Conservation (phyloP, 2,329 filamentous ascomycete genomes). For the Ophiostoma piceae region DNA sequence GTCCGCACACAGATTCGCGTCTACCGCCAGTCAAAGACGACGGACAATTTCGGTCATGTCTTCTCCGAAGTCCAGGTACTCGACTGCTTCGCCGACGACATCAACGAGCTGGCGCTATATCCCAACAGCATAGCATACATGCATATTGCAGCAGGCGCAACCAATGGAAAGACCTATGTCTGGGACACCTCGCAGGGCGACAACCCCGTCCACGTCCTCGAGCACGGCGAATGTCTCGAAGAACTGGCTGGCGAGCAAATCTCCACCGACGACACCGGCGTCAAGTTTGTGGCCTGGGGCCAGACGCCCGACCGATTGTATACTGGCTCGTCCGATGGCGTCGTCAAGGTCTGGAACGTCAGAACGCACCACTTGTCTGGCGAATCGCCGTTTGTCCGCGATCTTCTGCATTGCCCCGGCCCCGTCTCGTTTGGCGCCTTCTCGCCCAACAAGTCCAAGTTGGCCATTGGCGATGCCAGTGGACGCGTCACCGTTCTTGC, state of each 20-base stretch:
- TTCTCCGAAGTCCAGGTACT: slow-evolving; percentile 49
- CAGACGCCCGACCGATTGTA: slow-evolving; percentile 53
- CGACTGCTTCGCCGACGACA: slow-evolving; percentile 55
- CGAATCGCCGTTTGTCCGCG: slow-evolving; percentile 44
- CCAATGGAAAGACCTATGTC: slow-evolving; percentile 56
- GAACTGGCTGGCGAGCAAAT: slow-evolving; percentile 26
- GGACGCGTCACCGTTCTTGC: slow-evolving; percentile 55
- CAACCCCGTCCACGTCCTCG: slow-evolving; percentile 50
- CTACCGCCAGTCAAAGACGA: slow-evolving; percentile 38
- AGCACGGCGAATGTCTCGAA: slow-evolving; percentile 44
- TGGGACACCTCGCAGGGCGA: slow-evolving; percentile 58
- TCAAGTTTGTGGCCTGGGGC: slow-evolving; percentile 61
- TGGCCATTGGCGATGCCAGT: slow-evolving; percentile 57
- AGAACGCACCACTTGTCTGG: slow-evolving; percentile 34
- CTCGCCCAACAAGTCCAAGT: slow-evolving; percentile 49
- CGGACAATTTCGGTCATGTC: slow-evolving; percentile 32
- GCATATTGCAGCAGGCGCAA: slow-evolving; percentile 55
- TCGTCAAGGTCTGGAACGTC: slow-evolving; percentile 59
- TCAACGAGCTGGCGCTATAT: slow-evolving; percentile 55
- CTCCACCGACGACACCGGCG: slow-evolving; percentile 51
- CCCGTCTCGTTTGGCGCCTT: slow-evolving; percentile 56
- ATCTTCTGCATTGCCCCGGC: slow-evolving; percentile 50
- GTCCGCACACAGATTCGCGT: slow-evolving; percentile 49
- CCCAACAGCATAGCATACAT: slow-evolving; percentile 30
- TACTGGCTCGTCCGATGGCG: slow-evolving; percentile 58